Evolutionary conservation across 1,139 yeast genomes (phyloP), one percentile per base, ranked within the genome.

Genomic region (Blastobotrys indianensis): DNA sequence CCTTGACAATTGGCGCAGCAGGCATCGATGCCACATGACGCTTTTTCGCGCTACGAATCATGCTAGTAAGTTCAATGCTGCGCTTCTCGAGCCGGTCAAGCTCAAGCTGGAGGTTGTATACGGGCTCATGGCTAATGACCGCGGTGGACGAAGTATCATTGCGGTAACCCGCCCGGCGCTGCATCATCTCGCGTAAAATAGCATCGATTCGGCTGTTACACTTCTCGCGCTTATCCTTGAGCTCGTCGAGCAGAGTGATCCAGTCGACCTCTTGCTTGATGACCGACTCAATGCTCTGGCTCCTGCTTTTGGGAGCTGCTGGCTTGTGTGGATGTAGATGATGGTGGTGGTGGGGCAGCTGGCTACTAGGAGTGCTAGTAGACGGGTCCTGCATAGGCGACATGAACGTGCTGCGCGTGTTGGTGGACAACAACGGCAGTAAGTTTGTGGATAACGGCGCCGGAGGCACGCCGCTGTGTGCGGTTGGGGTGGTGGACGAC

Each of bases 111-210:
- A 43, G 28, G 12, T 39, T 38, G 36, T 23, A 7, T 8, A 43
- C 16, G 11, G 46, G 42, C n/a, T 31, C 34, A 20, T 30, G 41
- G 15, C 37, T 37, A 7, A 20, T 20, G 25, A 20, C 6, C 25
- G 25, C 25, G 7, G 25, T 20, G 25, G 25, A 20, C 15, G 32
- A 30, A 16, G 45, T 42, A 17, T 34, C 32, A 7, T 20, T 34
- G 23, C 37, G 28, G 17, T 37, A 32, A 13, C 46, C 46, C 10
- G 46, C 46, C 16, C 46, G 42, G 30, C 46, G 42, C 20, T 32
- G 38, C 39, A 43, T 43, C 46, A 43, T 43, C 29, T 43, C 46
- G 11, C 17, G 30, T 28, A 43, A 11, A 13, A 43, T 43, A 2
- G 32, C 35, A 9, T 43, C 34, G 16, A 34, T 43, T 17, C 36